Percentiles rank a stretch among this genome's conserved stretches.
phyloP scores from a whole-genome alignment of 2,329 filamentous ascomycete species.

The Ceratocystis lukuohia region DNA sequence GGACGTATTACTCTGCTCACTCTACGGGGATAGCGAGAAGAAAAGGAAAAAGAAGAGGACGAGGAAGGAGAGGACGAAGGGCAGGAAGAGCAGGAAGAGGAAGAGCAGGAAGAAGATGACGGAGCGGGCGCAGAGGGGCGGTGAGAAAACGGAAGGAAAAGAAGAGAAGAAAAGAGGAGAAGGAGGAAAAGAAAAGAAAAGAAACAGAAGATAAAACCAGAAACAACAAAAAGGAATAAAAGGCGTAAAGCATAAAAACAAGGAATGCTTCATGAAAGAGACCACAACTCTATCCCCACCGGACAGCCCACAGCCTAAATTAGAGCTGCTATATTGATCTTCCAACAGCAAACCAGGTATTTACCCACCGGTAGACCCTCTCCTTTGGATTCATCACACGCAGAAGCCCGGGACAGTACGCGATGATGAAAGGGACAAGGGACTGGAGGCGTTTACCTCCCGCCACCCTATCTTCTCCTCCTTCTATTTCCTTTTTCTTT shows the following conservation, averaged over 20 bases:
- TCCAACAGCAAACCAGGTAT: not conserved
- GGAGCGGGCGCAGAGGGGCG: too few species aligned
- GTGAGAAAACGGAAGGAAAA: too few species aligned
- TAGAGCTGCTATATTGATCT: not conserved
- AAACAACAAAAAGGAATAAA: not conserved
- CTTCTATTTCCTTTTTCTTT: not conserved
- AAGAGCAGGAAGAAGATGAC: not conserved
- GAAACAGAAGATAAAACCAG: not conserved
- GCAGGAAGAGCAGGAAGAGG: not conserved
- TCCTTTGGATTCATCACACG: not conserved
- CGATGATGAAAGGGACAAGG: not conserved
- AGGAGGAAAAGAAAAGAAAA: constrained; percentile 1
- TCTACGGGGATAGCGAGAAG: not conserved
- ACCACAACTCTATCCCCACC: too few species aligned
- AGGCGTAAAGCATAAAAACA: too few species aligned
- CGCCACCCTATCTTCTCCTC: not conserved
- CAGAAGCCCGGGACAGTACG: not conserved
- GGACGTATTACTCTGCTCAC: not conserved
- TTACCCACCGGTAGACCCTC: not conserved
- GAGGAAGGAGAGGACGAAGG: not conserved
- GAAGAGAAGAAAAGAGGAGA: too few species aligned
- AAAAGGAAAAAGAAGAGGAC: not conserved
- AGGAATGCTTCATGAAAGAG: too few species aligned
- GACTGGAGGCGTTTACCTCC: not conserved
- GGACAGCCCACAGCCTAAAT: too few species aligned